Conservation (phyloP, 345 rosid genomes). For the Isatis tinctoria region DNA sequence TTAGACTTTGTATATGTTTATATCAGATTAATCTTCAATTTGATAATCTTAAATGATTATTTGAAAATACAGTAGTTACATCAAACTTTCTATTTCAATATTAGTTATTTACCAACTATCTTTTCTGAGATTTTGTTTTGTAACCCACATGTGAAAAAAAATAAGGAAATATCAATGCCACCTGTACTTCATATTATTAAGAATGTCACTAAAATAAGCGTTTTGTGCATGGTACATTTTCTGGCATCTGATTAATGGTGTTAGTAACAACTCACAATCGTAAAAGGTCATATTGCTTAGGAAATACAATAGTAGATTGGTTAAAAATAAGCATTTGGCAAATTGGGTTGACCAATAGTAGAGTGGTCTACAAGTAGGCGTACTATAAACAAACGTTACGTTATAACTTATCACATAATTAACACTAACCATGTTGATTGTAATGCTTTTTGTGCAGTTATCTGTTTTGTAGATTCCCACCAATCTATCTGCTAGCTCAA, state of each 20-base stretch:
- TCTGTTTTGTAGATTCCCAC: constrained; percentile 97
- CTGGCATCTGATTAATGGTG: neutral
- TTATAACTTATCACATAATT: neutral
- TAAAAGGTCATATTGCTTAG: neutral
- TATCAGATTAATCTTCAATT: neutral
- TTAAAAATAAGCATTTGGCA: too few species aligned
- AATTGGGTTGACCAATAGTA: too few species aligned
- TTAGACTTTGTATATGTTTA: neutral
- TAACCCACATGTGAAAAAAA: neutral
- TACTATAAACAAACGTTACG: neutral
- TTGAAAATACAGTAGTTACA: neutral
- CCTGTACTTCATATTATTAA: neutral
- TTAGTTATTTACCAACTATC: neutral
- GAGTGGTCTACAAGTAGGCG: neutral
- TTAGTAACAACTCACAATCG: neutral
- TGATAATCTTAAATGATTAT: neutral
- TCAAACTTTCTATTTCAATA: too few species aligned
- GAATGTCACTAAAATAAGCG: neutral
- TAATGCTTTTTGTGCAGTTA: constrained; percentile 94
- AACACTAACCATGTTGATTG: constrained; percentile 42
- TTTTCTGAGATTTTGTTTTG: neutral
- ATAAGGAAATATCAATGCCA: neutral
- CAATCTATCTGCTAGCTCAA: constrained; percentile 91
- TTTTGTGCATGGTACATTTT: neutral
- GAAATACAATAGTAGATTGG: too few species aligned